Evolutionary conservation across 2,329 filamentous ascomycete genomes (phyloP), one percentile per base, ranked within the genome.

Genomic region (Botrytis hyacinthi): DNA sequence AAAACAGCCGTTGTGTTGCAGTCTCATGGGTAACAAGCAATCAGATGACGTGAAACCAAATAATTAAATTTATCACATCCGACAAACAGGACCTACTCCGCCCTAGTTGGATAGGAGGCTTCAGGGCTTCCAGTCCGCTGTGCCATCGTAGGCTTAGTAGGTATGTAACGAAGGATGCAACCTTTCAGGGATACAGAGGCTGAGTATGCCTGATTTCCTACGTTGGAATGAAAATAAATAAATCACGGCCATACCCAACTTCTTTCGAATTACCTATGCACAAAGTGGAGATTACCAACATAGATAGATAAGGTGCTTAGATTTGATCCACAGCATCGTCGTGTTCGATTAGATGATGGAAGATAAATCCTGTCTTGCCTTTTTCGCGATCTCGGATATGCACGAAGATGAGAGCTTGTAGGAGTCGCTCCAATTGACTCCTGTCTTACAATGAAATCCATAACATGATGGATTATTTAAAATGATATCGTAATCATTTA

Each of bases 31-130:
- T n/a, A 67, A 44, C 46, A 46, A 72, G 20, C 61, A 10, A 59
- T 22, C 16, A 48, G 42, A 46, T 69, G 71, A 69, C 63, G 63
- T 69, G 63, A 69, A 72, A 60, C 63, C 32, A 35, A 29, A 60
- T 32, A 37, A 29, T 7, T 72, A 59, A 60, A 60, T 46, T 60
- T 54, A 57, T 42, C 51, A 44, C 29, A 57, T 61, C 71, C 71
- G 71, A 67, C 51, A 69, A 46, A 61, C 63, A 22, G 32, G 51
- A 60, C 48, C 42, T 60, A 42, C 71, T 61, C 40, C 63, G 71
- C 71, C 71, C n/a, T 46, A 61, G 54, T 73, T 73, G 63, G 71
- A 73, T 12, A 48, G 42, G 66, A 69, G 40, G 54, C 70, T 72
- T 32, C 70, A 59, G 48, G 61, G 71, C 71, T 68, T 59, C 32